Percentiles rank a stretch among this genome's conserved stretches.
Evolutionary conservation across 306 rosid genomes (phyloP).

Genomic region (Betula pendula): DNA sequence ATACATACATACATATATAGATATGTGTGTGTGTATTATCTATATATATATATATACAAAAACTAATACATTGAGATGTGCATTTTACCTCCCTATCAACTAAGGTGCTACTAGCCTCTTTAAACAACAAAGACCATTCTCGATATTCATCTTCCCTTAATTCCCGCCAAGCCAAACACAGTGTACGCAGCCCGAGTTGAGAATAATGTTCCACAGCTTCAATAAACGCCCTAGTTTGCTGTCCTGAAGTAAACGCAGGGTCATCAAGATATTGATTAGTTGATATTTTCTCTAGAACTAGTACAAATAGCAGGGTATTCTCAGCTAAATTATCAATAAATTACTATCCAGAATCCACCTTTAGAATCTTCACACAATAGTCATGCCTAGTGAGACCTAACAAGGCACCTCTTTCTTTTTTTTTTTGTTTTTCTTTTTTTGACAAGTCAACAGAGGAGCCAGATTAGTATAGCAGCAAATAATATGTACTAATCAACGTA

Average conservation of each 20-base stretch:
- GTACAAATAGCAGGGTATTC: neutral
- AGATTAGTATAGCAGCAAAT: neutral
- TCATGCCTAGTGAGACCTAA: neutral
- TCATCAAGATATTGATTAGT: constrained; percentile 8
- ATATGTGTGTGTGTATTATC: no score
- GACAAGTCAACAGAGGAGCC: neutral
- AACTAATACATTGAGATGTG: constrained; percentile 28
- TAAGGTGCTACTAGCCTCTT: constrained; percentile 91
- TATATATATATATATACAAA: no score
- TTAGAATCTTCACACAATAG: neutral
- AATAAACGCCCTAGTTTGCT: constrained; percentile 76
- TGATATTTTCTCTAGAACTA: neutral
- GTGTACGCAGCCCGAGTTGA: constrained; percentile 86
- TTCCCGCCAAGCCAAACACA: constrained; percentile 95
- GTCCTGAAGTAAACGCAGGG: constrained; percentile 58
- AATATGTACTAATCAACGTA: neutral
- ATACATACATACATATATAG: no score
- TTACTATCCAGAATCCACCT: neutral
- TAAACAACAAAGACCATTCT: constrained; percentile 91
- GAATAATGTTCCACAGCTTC: constrained; percentile 97
- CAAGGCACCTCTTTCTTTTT: neutral
- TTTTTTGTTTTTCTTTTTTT: neutral
- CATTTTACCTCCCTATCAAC: constrained; percentile 91
- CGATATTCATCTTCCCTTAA: constrained; percentile 75
- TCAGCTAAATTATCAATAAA: neutral